Base-by-base conservation (phyloP, 2,329 filamentous ascomycete species). In the Conoideocrella luteorostrata region DNA sequence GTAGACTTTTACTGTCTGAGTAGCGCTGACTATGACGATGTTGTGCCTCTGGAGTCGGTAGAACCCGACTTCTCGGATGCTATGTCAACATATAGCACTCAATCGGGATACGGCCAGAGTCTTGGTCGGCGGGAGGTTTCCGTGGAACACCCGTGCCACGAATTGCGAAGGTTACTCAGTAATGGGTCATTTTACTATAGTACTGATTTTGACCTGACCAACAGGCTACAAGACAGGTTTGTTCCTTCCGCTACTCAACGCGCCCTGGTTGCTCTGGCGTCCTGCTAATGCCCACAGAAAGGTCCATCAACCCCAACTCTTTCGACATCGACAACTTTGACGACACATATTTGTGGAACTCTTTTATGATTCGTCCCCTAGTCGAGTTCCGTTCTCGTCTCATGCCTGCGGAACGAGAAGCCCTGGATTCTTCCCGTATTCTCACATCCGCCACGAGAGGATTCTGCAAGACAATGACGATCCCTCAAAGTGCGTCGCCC, bases 161-260 rank as follows among this genome's bases (percentile, higher is more conserved):
- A 93, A 36, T 66, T 98, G 47, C 90, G 91, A 64, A 97, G 95
- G 71, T 77, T 98, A 29, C 71, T 98, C 44, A 85, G 88, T 59
- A 90, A 94, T 62, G 90, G 91, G 21, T 95, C 86, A 23, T 98
- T 98, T 61, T 98, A 97, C 63, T 98, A 96, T 68, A 96, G 89
- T 60, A 88, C 88, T n/a, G 89, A 97, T 63, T 98, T 98, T 62
- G 91, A 98, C 61, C 72, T 98, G 39, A 98, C 93, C 4, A 90
- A 95, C 64, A 79, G 93, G 53, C 69, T 97, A 50, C 93, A 98
- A 64, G 86, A 96, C 59, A 82, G 91, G 78, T 88, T 52, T 44
- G 60, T 47, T 23, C 30, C 12, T 22, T 6, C 18, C 13, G 10
- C 11, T 20, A 11, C 4, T 23, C 5, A 15, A 3, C 28, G 7